phyloP scores from a whole-genome alignment of 345 rosid genomes.

The Corchorus olitorius region DNA sequence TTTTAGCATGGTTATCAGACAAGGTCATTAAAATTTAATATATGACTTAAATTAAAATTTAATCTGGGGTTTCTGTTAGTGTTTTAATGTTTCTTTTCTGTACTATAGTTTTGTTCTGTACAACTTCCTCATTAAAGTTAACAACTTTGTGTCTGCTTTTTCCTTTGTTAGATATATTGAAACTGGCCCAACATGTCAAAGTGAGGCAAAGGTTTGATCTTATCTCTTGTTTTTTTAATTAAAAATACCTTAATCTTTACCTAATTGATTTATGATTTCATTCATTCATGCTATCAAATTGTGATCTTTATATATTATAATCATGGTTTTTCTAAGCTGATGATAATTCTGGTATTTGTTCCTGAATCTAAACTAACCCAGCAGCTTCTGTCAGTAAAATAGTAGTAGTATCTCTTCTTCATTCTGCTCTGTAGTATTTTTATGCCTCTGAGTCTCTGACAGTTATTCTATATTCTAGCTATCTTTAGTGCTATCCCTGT shows the following conservation, averaged over 20 bases:
- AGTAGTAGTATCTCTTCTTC: too few species aligned
- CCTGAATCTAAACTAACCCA: not conserved
- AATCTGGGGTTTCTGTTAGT: not conserved
- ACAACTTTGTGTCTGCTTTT: not conserved
- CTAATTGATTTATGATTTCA: not conserved
- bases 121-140: not conserved
- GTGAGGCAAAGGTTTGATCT: conserved; percentile 88
- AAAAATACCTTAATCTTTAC: not conserved
- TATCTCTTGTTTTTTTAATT: not conserved
- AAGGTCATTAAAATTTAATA: not conserved
- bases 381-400: not conserved
- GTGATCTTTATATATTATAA: not conserved
- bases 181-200: conserved; percentile 80
- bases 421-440: not conserved
- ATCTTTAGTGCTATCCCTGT: not conserved
- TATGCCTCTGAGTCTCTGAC: not conserved
- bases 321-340: not conserved
- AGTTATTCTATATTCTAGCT: not conserved
- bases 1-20: not conserved
- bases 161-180: conserved; percentile 60
- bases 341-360: not conserved
- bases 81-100: not conserved
- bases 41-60: not conserved
- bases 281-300: not conserved
- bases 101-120: conserved; percentile 4